Evolutionary conservation across 176 grass and related monocot genomes (phyloP).

Genomic region (Dactylis glomerata): DNA sequence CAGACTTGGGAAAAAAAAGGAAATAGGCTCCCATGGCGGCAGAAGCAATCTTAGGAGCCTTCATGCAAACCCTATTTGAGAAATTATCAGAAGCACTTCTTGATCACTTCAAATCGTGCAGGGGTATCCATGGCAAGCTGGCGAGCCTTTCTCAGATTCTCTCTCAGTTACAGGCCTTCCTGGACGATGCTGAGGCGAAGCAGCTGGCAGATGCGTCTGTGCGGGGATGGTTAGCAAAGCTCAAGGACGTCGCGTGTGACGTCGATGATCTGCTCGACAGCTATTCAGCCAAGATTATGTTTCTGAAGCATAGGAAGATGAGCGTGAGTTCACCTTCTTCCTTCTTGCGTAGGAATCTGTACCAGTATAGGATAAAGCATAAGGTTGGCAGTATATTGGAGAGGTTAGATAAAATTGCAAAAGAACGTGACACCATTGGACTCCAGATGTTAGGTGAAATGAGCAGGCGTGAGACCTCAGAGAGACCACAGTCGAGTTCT

Average conservation of each 20-base stretch:
- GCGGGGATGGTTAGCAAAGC: slow-evolving; percentile 56
- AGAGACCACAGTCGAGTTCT: slow-evolving; percentile 52
- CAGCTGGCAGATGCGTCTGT: slow-evolving; percentile 47
- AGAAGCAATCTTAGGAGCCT: slow-evolving; percentile 62
- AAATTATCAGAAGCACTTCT: slow-evolving; percentile 47
- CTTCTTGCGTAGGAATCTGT: slow-evolving; percentile 35
- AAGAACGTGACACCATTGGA: slow-evolving; percentile 52
- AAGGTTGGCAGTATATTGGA: slow-evolving; percentile 49
- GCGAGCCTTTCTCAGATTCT: slow-evolving; percentile 45
- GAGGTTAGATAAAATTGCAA: slow-evolving; percentile 55
- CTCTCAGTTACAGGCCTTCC: slow-evolving; percentile 45
- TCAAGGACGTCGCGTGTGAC: slow-evolving; percentile 65
- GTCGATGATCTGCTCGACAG: slow-evolving; percentile 73
- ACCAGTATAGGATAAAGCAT: slow-evolving; percentile 38
- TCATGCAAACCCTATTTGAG: slow-evolving; percentile 73
- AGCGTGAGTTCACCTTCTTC: slow-evolving; percentile 28
- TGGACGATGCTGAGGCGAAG: slow-evolving; percentile 72
- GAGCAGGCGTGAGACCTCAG: slow-evolving; percentile 33
- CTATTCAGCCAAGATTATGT: slow-evolving; percentile 30
- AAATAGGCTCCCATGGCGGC: slow-evolving; percentile 45
- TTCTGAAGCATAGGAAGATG: slow-evolving; percentile 28
- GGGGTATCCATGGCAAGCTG: slow-evolving; percentile 45
- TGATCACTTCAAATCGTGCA: slow-evolving; percentile 53
- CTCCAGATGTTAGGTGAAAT: slow-evolving; percentile 48
- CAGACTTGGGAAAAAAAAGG: neutral